Evolutionary conservation across 208 protist genomes (phyloP).

Genomic region (Leishmania major): DNA sequence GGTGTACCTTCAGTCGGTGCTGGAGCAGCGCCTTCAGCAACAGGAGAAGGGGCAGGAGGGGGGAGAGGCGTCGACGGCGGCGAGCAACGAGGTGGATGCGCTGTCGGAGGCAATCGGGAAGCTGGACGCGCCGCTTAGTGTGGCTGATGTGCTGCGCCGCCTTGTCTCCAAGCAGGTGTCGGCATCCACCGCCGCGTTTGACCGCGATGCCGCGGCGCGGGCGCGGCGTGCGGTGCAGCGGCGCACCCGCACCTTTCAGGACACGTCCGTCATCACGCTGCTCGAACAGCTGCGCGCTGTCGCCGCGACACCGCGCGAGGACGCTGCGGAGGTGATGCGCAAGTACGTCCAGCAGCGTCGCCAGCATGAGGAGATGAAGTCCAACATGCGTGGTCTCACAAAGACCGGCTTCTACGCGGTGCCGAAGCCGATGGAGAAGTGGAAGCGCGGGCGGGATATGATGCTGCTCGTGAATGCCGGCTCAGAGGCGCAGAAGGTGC

Average conservation of each 20-base stretch:
- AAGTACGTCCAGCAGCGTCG: constrained; percentile 56
- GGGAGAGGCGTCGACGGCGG: background rate
- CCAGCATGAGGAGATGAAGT: constrained; percentile 51
- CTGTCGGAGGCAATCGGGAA: constrained; percentile 14
- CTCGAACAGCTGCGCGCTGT: constrained; percentile 31
- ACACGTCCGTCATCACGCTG: constrained; percentile 19
- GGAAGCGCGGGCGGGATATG: constrained; percentile 65
- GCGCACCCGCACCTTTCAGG: constrained; percentile 34
- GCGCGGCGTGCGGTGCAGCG: constrained; percentile 22
- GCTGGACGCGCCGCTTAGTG: constrained; percentile 13
- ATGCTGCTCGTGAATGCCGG: constrained; percentile 58
- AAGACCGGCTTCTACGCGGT: constrained; percentile 62
- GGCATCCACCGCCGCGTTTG: constrained; percentile 11
- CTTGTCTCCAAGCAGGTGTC: constrained; percentile 27
- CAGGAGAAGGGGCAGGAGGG: background rate
- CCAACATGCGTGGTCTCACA: constrained; percentile 48
- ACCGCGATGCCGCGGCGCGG: constrained; percentile 12
- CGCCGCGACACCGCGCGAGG: constrained; percentile 40
- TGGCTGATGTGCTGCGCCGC: constrained; percentile 14
- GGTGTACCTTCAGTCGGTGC: constrained; percentile 23
- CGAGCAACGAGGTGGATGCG: constrained; percentile 12
- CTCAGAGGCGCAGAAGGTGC: constrained; percentile 55
- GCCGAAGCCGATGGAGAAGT: constrained; percentile 58
- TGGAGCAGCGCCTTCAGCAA: constrained; percentile 16
- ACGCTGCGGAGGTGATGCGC: constrained; percentile 40